Evolutionary conservation across 202 grass and related monocot genomes (phyloP).

Genomic region (Schoenoplectus tabernaemontani): DNA sequence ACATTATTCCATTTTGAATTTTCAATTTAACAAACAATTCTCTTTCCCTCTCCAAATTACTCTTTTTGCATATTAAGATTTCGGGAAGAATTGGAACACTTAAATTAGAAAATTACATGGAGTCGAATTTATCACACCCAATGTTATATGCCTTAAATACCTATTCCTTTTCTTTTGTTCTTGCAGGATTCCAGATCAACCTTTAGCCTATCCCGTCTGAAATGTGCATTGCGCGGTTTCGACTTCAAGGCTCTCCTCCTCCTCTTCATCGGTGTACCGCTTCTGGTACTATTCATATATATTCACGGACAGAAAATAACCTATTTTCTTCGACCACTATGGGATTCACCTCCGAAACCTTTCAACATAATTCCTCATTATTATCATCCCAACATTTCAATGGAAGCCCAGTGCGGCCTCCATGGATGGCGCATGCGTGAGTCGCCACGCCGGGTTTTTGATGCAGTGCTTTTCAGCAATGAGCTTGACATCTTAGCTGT

Average conservation of each 20-base stretch:
- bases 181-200: conserved; percentile 67
- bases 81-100: conserved; percentile 15
- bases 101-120: conserved; percentile 18
- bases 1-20: too few species aligned
- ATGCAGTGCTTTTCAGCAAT: conserved; percentile 95
- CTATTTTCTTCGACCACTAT: conserved; percentile 92
- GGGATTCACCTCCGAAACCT: conserved; percentile 90
- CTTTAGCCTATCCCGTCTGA: conserved; percentile 72
- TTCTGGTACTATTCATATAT: conserved; percentile 66
- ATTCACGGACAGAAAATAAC: conserved; percentile 90
- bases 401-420: conserved; percentile 67
- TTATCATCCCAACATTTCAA: conserved; percentile 87
- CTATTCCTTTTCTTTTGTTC: conserved; percentile 24
- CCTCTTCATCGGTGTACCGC: conserved; percentile 68
- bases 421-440: conserved; percentile 82
- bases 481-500: conserved; percentile 89
- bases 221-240: conserved; percentile 74
- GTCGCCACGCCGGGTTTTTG: conserved; percentile 72
- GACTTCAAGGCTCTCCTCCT: conserved; percentile 63
- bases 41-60: too few species aligned
- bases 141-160: conserved; percentile 20
- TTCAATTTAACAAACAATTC: too few species aligned
- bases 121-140: neutral
- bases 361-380: conserved; percentile 79
- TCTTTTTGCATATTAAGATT: conserved; percentile 3